A percentile compares a stretch with the other conserved stretches of the same genome.
Evolutionary conservation across 1,284 basidiomycete genomes (phyloP).

Genomic region (Anthracocystis panici-leucophaei): DNA sequence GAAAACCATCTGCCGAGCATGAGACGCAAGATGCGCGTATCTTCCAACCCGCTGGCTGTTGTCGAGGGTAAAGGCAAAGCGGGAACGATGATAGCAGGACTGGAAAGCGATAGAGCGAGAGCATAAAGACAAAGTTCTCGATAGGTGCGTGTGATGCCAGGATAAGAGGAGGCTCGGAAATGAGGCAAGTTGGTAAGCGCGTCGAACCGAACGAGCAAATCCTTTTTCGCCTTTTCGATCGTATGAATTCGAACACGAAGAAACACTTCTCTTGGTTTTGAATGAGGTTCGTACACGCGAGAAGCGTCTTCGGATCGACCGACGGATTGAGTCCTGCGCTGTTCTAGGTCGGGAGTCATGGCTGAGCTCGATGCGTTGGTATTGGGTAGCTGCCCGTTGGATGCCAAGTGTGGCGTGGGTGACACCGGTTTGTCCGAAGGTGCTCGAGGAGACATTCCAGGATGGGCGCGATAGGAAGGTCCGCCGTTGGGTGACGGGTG

Average conservation of each 20-base stretch:
- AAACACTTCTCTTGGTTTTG: conserved; percentile 43
- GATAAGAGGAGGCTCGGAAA: conserved; percentile 54
- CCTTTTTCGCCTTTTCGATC: conserved; percentile 55
- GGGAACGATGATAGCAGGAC: conserved; percentile 54
- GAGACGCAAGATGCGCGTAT: conserved; percentile 55
- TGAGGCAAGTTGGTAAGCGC: conserved; percentile 62
- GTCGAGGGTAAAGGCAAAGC: conserved; percentile 58
- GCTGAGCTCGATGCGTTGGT: conserved; percentile 3
- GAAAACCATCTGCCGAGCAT: conserved; percentile 59
- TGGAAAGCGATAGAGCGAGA: conserved; percentile 48
- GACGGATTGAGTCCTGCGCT: conserved; percentile 26
- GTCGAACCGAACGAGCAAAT: conserved; percentile 53
- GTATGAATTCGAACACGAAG: conserved; percentile 43
- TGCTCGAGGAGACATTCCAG: conserved; percentile 15
- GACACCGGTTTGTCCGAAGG: conserved; percentile 37
- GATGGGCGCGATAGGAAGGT: conserved; percentile 20
- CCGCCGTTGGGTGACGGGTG: conserved; percentile 1
- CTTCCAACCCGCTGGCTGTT: conserved; percentile 46
- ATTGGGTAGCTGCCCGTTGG: background rate
- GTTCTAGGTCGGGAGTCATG: conserved; percentile 42
- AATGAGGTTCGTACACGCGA: conserved; percentile 43
- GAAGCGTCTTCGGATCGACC: conserved; percentile 16
- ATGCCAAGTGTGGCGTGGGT: conserved; percentile 15
- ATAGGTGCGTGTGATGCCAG: conserved; percentile 55
- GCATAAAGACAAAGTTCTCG: conserved; percentile 59